Evolutionary conservation across 768 basidiomycete genomes (phyloP).

Genomic region (Termitomyces sp.): DNA sequence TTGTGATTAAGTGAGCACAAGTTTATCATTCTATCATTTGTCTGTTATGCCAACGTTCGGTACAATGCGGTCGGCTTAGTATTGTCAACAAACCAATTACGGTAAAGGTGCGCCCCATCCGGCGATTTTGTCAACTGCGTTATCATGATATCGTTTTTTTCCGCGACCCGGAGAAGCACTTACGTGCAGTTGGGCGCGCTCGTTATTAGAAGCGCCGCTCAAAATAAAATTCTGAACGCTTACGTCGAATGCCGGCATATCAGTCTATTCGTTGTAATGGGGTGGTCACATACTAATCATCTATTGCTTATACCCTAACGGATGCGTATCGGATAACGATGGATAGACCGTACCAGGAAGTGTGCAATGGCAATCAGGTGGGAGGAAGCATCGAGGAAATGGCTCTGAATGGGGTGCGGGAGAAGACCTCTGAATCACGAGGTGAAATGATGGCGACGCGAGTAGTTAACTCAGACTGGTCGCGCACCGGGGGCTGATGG

Average conservation of each 20-base stretch:
- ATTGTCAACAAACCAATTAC: neutral
- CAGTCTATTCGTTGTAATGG: neutral
- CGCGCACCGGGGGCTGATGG: constrained; percentile 11
- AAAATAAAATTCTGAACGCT: neutral
- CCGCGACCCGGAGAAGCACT: neutral
- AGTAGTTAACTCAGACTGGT: neutral
- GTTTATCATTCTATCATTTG: neutral
- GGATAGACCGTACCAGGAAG: constrained; percentile 5
- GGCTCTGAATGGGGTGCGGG: constrained; percentile 6
- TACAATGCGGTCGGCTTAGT: neutral
- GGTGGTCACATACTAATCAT: neutral
- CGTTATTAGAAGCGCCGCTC: neutral
- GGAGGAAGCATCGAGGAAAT: constrained; percentile 11
- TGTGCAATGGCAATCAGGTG: constrained; percentile 9
- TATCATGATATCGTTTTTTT: no score
- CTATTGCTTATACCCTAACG: neutral
- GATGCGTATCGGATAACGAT: constrained; percentile 6
- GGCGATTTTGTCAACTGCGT: neutral
- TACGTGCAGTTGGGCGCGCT: neutral
- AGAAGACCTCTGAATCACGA: constrained; percentile 13
- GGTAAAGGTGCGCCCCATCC: constrained; percentile 1
- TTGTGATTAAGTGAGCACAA: neutral
- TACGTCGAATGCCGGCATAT: constrained; percentile 9
- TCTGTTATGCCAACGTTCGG: neutral
- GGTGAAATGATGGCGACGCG: neutral